These are phyloP conservation scores for Ceratocystiopsis sp. DNA, from an alignment of 2,329 filamentous ascomycete species.

Conservation along the genomic window DNA sequence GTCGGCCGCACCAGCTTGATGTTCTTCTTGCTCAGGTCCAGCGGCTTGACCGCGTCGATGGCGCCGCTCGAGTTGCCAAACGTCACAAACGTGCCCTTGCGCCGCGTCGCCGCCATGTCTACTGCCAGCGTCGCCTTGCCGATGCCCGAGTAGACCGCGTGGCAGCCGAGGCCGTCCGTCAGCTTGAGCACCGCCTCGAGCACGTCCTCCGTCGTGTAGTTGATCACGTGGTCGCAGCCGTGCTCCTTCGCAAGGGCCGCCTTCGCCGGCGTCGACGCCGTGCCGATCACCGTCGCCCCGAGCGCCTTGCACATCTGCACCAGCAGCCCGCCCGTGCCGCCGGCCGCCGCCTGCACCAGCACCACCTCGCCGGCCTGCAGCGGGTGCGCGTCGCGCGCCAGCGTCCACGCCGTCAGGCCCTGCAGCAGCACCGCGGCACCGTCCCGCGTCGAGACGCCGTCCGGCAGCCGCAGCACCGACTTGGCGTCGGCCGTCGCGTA, in stretches of 20 bases:
- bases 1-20: conserved; percentile 55
- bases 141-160: conserved; percentile 70
- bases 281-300: conserved; percentile 67
- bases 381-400: conserved; percentile 49
- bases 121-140: conserved; percentile 71
- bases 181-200: conserved; percentile 18
- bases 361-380: conserved; percentile 28
- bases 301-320: conserved; percentile 56
- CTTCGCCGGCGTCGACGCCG: conserved; percentile 60
- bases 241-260: conserved; percentile 49
- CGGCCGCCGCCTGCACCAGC: conserved; percentile 71
- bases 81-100: conserved; percentile 60
- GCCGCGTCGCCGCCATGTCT: conserved; percentile 53
- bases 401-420: conserved; percentile 64
- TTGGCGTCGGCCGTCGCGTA: conserved; percentile 35
- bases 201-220: conserved; percentile 45
- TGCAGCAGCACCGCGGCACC: conserved; percentile 58
- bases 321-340: conserved; percentile 62
- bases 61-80: conserved; percentile 69
- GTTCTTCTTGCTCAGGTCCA: conserved; percentile 53
- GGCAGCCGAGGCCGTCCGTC: conserved; percentile 55
- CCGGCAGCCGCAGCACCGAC: conserved; percentile 47
- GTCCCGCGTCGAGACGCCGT: conserved; percentile 38
- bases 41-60: conserved; percentile 44
- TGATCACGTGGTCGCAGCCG: conserved; percentile 57